Base-by-base conservation (phyloP, 2,329 filamentous ascomycete genomes). In the Pseudocercospora eumusae region DNA sequence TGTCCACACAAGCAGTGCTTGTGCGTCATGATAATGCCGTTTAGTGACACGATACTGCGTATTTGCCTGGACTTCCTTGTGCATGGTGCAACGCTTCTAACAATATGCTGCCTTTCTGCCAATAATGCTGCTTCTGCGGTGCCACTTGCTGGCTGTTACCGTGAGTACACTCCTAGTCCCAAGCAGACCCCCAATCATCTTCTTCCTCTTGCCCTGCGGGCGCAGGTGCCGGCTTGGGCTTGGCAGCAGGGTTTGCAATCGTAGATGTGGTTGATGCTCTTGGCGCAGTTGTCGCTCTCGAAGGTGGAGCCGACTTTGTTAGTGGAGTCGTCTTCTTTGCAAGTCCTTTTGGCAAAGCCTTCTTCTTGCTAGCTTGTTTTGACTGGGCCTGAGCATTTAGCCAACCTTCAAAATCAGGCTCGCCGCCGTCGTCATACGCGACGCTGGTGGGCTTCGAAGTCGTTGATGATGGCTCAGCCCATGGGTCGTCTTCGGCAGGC, bases 361-460 rank as follows among this genome's bases (percentile, higher is more conserved):
- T 95, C 67, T 90, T 95, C 69, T 83, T 83, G 1, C 60, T 74
- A 57, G 62, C 75, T 71, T 82, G 82, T 79, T 96, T 97, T 65
- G 89, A 85, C 65, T 88, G 84, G 5, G 89, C 86, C 74, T 97
- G 92, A 11, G 93, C 92, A 11, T 91, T 92, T 21, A 98, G 77
- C 93, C 95, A 98, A 4, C 92, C 93, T 4, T 92, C 93, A 76
- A 99, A 98, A 75, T 98, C 95, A 0, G 93, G 93, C 75, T 99
- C 93, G 2, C 88, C 88, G 25, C 90, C 87, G 69, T 96, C 92
- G 62, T 93, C 91, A 66, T 89, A 93, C 0, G 88, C 83, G 6
- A 72, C 83, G 44, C 52, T 69, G 15, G 68, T 31, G 33, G 40
- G 60, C 47, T 21, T 62, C 59, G 21, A 44, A 36, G 74, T 15